phyloP scores from a whole-genome alignment of 2,329 filamentous ascomycete species.

The Graphilbum ipis-grandicollis region DNA sequence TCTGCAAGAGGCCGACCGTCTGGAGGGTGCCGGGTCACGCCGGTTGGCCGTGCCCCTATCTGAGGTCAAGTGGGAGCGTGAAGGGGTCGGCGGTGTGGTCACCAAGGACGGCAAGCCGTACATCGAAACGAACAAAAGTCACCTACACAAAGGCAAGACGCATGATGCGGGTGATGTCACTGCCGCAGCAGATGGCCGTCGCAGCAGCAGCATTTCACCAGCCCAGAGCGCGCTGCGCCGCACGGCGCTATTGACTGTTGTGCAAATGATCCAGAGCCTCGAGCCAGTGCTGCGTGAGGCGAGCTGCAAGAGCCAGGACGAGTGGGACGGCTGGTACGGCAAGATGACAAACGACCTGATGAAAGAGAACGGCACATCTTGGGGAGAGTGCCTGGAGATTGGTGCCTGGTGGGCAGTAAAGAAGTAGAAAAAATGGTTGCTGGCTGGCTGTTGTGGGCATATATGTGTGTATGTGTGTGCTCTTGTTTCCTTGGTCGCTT shows the following conservation, averaged over 20 bases:
- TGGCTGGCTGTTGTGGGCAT: not conserved
- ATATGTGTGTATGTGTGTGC: no score
- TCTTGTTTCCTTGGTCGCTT: no score
- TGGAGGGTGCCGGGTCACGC: slow-evolving; percentile 53
- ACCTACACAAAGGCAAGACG: slow-evolving; percentile 2
- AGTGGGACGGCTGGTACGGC: slow-evolving; percentile 81
- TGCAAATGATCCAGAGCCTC: slow-evolving; percentile 70
- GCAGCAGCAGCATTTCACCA: slow-evolving; percentile 29
- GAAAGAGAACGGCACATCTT: slow-evolving; percentile 59
- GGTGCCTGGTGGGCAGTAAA: slow-evolving; percentile 87
- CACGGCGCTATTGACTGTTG: slow-evolving; percentile 65
- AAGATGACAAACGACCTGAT: slow-evolving; percentile 76
- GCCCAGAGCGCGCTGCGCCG: slow-evolving; percentile 58
- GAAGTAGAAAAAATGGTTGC: slow-evolving; percentile 20
- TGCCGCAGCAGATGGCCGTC: not conserved
- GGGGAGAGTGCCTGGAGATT: slow-evolving; percentile 72
- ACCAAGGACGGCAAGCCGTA: slow-evolving; percentile 44
- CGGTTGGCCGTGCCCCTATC: slow-evolving; percentile 76
- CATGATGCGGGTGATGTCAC: not conserved
- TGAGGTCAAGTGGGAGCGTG: slow-evolving; percentile 74
- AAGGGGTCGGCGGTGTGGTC: slow-evolving; percentile 46
- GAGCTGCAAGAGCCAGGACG: slow-evolving; percentile 74
- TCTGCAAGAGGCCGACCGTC: slow-evolving; percentile 58
- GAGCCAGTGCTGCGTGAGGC: slow-evolving; percentile 69
- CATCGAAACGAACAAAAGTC: slow-evolving; percentile 27